phyloP scores from a whole-genome alignment of 2,329 filamentous ascomycete species.

The Diaporthe sp. region DNA sequence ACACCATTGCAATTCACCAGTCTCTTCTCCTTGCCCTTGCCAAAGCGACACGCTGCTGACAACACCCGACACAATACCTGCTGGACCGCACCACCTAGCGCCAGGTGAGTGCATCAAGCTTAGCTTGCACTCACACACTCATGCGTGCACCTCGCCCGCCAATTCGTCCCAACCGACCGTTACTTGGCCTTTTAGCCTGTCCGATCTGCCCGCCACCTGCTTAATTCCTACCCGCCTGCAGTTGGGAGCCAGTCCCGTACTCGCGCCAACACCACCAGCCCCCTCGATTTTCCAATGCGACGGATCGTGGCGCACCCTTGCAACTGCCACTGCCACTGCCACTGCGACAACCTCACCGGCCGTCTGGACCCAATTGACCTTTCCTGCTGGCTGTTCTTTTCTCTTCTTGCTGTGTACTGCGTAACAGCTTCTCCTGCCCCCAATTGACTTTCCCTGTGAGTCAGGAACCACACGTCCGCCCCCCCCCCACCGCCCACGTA shows the following conservation, averaged over 20 bases:
- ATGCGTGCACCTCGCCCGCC: not conserved
- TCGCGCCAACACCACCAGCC: conserved; percentile 39
- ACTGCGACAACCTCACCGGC: conserved; percentile 17
- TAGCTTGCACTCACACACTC: not conserved
- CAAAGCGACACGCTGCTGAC: conserved; percentile 1
- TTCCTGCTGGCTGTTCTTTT: conserved; percentile 3
- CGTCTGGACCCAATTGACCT: conserved; percentile 28
- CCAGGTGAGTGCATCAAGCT: too few relatives aligned
- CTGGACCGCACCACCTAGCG: not conserved
- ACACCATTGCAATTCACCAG: not conserved
- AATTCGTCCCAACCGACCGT: conserved; percentile 15
- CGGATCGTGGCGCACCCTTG: conserved; percentile 29
- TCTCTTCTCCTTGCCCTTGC: not conserved
- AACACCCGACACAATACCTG: not conserved
- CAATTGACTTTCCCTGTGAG: conserved; percentile 33
- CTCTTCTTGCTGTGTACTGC: conserved; percentile 22
- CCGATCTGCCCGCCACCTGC: conserved; percentile 31
- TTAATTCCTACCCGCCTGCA: conserved; percentile 27
- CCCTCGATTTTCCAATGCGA: conserved; percentile 33
- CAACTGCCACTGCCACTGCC: conserved; percentile 29
- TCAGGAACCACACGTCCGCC: conserved; percentile 2
- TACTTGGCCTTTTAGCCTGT: conserved; percentile 17
- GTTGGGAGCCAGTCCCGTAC: not conserved
- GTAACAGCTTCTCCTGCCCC: conserved; percentile 24
- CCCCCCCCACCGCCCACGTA: not conserved